These are phyloP conservation scores for Xylaria sp. DNA, from an alignment of 2,329 filamentous ascomycete genomes.

Conservation along the genomic window DNA sequence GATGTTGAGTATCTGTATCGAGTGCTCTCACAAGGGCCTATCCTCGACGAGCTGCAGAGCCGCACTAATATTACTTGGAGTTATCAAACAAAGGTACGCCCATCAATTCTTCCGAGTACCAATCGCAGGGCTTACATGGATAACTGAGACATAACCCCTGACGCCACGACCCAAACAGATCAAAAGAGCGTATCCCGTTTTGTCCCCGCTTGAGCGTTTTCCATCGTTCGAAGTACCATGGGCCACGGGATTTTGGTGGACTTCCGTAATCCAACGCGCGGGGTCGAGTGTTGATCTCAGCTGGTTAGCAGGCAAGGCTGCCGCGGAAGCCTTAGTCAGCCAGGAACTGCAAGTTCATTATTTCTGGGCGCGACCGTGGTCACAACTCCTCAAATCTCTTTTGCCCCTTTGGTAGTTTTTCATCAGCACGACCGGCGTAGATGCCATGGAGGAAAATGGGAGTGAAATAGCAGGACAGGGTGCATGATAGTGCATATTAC, in stretches of 20 bases:
- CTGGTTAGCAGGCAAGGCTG: conserved; percentile 44
- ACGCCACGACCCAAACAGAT: conserved; percentile 38
- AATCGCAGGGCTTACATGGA: background rate
- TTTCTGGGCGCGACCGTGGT: too few species aligned
- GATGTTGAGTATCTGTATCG: conserved; percentile 30
- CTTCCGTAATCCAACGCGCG: conserved; percentile 40
- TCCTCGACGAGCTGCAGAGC: conserved; percentile 14
- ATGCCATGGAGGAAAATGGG: background rate
- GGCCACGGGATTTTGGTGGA: conserved; percentile 45
- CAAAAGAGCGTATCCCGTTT: conserved; percentile 41
- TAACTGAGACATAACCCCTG: conserved; percentile 3
- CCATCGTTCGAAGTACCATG: conserved; percentile 40
- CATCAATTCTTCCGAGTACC: background rate
- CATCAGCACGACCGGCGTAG: background rate
- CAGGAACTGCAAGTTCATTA: background rate
- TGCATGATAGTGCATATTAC: background rate
- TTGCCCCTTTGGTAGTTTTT: background rate
- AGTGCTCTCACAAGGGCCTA: conserved; percentile 23
- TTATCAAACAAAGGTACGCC: conserved; percentile 25
- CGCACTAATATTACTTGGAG: conserved; percentile 22
- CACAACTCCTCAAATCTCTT: background rate
- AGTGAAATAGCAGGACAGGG: background rate
- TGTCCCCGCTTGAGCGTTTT: conserved; percentile 33
- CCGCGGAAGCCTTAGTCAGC: conserved; percentile 40
- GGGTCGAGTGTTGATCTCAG: conserved; percentile 43